A percentile compares a stretch with the other conserved stretches of the same genome.
Conservation (phyloP, 306 rosid species). For the Cotoneaster glaucophyllus region DNA sequence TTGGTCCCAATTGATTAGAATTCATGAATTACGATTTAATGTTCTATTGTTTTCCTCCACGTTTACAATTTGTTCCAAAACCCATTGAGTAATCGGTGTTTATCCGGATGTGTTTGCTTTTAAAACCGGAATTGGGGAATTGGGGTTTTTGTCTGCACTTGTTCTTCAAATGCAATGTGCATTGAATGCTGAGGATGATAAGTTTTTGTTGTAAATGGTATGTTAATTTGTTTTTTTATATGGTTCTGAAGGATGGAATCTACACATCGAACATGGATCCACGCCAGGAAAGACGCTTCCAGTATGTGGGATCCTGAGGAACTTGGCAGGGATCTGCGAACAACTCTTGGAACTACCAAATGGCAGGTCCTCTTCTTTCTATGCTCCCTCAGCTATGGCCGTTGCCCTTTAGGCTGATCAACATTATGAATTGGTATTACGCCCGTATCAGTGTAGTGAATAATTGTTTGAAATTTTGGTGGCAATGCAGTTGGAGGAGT, state of each 20-base stretch:
- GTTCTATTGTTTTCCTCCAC: neutral
- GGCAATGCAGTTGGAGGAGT: constrained; percentile 80
- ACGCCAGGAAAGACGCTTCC: constrained; percentile 47
- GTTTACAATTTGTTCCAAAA: neutral
- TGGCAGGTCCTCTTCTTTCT: constrained; percentile 68
- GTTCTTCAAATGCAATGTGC: neutral
- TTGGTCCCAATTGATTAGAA: neutral
- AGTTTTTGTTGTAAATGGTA: constrained; percentile 13
- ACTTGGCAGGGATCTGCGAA: constrained; percentile 67
- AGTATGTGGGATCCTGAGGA: constrained; percentile 61
- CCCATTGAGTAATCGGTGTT: neutral
- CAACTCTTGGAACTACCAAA: constrained; percentile 86
- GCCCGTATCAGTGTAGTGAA: constrained; percentile 1
- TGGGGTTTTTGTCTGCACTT: neutral
- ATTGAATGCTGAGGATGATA: neutral
- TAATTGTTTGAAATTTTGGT: constrained; percentile 19
- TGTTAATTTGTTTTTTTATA: neutral
- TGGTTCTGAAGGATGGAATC: constrained; percentile 77
- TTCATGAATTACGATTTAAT: neutral
- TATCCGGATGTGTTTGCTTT: neutral
- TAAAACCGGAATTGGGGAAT: neutral
- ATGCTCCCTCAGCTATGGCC: neutral
- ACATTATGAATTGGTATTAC: neutral
- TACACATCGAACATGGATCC: constrained; percentile 69
- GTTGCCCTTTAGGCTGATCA: neutral